These are phyloP conservation scores for Globisporangium yorkense DNA, from an alignment of 352 stramenopile genomes.

Conservation along the genomic window DNA sequence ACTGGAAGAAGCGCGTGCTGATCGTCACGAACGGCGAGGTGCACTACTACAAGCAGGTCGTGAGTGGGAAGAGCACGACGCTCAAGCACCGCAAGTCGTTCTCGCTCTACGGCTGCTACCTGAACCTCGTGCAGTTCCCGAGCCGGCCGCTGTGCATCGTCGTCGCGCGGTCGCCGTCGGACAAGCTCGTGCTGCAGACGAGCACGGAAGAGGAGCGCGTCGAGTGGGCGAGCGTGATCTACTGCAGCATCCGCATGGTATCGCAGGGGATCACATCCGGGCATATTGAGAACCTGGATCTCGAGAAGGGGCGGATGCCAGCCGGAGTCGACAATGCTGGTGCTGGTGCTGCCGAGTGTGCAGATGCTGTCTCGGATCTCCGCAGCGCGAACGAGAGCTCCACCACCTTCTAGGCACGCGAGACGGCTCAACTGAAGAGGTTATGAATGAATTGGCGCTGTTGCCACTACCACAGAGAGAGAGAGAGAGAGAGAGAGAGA, in stretches of 20 bases:
- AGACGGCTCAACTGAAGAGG: neutral
- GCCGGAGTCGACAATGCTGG: neutral
- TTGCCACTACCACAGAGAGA: neutral
- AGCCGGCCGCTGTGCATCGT: conserved; percentile 75
- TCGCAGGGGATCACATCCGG: conserved; percentile 80
- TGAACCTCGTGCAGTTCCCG: conserved; percentile 76
- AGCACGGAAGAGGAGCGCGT: conserved; percentile 67
- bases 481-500: neutral
- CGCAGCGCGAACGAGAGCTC: neutral
- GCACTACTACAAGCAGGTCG: conserved; percentile 78
- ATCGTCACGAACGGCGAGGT: conserved; percentile 79
- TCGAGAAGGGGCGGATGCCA: conserved; percentile 29
- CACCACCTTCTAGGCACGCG: neutral
- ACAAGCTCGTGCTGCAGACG: conserved; percentile 81
- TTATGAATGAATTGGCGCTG: neutral
- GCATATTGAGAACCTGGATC: conserved; percentile 68
- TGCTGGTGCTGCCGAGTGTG: neutral
- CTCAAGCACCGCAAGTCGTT: conserved; percentile 86
- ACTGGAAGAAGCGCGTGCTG: conserved; percentile 81
- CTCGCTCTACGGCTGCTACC: conserved; percentile 75
- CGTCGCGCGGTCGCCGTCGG: conserved; percentile 72
- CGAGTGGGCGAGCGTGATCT: conserved; percentile 83
- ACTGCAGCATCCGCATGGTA: conserved; percentile 85
- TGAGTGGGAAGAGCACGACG: conserved; percentile 21
- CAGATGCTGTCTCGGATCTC: neutral